Percentiles rank a stretch among this genome's conserved stretches.
Conservation (phyloP, 352 stramenopile genomes). For the Pythium aphanidermatum region DNA sequence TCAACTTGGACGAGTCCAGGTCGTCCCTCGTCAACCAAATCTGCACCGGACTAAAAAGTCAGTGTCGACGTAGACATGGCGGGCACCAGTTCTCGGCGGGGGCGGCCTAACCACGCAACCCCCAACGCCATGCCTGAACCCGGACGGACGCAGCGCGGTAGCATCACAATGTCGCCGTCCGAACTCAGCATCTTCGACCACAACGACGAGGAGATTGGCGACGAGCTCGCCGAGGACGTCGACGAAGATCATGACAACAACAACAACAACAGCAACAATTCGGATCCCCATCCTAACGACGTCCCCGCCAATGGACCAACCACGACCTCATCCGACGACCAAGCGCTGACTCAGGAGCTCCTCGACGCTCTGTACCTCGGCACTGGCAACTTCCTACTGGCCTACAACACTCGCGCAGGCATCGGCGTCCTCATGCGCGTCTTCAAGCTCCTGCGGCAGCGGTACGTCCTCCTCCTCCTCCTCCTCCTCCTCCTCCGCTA, state of each 20-base stretch:
- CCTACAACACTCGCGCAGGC: conserved; percentile 82
- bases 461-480: conserved; percentile 19
- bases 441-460: conserved; percentile 55
- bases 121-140: too few species aligned
- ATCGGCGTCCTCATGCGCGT: conserved; percentile 68
- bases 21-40: conserved; percentile 1
- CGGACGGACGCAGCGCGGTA: too few species aligned
- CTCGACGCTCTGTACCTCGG: conserved; percentile 67
- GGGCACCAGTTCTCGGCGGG: not conserved
- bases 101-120: too few species aligned
- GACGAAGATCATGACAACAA: conserved; percentile 5
- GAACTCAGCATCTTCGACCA: conserved; percentile 33
- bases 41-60: conserved; percentile 3
- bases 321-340: not conserved
- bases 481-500: not conserved
- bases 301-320: not conserved
- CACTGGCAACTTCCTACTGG: conserved; percentile 80
- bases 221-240: conserved; percentile 12
- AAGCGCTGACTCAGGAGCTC: conserved; percentile 40
- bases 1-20: too few species aligned
- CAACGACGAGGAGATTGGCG: conserved; percentile 17
- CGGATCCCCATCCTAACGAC: conserved; percentile 17
- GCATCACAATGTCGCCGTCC: conserved; percentile 25
- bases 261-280: not conserved
- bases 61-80: conserved; percentile 3